Evolutionary conservation across 1,284 basidiomycete genomes (phyloP).

Genomic region (Sporisorium exsertum): DNA sequence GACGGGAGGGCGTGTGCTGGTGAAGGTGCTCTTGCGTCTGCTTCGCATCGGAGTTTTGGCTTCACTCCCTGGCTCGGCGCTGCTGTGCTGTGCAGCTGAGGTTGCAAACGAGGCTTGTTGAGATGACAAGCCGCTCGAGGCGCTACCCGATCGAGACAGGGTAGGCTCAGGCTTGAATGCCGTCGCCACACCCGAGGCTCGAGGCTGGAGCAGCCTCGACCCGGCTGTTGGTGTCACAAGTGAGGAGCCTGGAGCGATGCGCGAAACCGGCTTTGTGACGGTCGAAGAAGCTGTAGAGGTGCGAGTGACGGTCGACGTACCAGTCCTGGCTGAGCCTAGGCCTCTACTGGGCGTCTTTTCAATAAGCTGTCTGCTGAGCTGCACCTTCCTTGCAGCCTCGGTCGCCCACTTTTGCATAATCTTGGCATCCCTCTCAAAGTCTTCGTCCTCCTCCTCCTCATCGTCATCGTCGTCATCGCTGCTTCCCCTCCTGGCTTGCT

Average conservation of each 20-base stretch:
- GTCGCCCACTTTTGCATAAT: slow-evolving; percentile 37
- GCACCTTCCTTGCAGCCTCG: slow-evolving; percentile 33
- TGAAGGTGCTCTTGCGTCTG: slow-evolving; percentile 45
- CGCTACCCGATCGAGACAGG: slow-evolving; percentile 23
- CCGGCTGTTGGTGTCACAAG: slow-evolving; percentile 28
- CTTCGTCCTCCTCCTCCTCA: slow-evolving; percentile 18
- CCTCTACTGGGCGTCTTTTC: slow-evolving; percentile 15
- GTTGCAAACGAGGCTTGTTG: neutral
- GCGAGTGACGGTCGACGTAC: slow-evolving; percentile 11
- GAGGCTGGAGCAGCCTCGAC: slow-evolving; percentile 28
- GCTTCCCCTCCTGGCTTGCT: neutral
- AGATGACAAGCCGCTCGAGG: slow-evolving; percentile 14
- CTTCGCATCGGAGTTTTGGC: slow-evolving; percentile 39
- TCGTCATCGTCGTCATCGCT: slow-evolving; percentile 26
- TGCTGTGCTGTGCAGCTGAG: neutral
- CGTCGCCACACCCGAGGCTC: slow-evolving; percentile 4
- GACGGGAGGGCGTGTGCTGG: slow-evolving; percentile 38
- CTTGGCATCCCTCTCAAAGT: slow-evolving; percentile 24
- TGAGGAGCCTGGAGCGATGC: slow-evolving; percentile 15
- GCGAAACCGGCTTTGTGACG: slow-evolving; percentile 13
- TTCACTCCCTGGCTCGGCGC: slow-evolving; percentile 1
- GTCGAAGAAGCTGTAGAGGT: slow-evolving; percentile 6
- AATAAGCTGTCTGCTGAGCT: slow-evolving; percentile 4
- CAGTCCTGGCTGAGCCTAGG: neutral
- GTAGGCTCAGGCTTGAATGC: slow-evolving; percentile 1